Evolutionary conservation across 2,329 filamentous ascomycete genomes (phyloP).

Genomic region (Aspergillus cejpii): DNA sequence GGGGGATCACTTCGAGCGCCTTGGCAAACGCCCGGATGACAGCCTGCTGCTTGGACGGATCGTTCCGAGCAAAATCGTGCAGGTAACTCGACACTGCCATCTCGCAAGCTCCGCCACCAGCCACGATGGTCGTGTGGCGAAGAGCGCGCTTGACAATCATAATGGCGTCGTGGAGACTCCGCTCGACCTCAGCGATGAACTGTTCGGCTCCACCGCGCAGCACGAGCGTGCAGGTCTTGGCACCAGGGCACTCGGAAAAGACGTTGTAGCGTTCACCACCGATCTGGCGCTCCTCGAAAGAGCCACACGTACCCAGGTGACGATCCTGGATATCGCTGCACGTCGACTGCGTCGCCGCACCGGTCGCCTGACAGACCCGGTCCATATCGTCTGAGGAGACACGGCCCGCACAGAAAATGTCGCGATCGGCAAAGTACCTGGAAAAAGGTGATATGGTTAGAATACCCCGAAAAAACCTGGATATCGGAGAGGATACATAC

Average conservation of each 20-base stretch:
- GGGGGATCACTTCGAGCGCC: constrained; percentile 90
- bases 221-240: constrained; percentile 94
- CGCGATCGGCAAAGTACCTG: constrained; percentile 86
- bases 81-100: constrained; percentile 96
- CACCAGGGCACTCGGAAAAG: constrained; percentile 90
- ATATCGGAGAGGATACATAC: constrained; percentile 34
- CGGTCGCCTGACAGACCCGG: constrained; percentile 89
- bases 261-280: constrained; percentile 97
- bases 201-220: constrained; percentile 95
- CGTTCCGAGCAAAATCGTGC: constrained; percentile 81
- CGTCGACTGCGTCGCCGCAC: constrained; percentile 85
- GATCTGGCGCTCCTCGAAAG: constrained; percentile 93
- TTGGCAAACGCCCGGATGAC: constrained; percentile 98
- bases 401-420: constrained; percentile 96
- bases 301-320: constrained; percentile 84
- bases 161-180: constrained; percentile 95
- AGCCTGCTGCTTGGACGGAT: constrained; percentile 89
- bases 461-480: background rate
- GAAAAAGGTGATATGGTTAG: constrained; percentile 2
- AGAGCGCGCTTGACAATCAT: constrained; percentile 99
- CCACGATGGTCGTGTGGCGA: constrained; percentile 89
- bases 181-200: constrained; percentile 97
- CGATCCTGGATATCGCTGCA: constrained; percentile 88
- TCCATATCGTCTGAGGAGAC: constrained; percentile 90
- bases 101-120: constrained; percentile 87